Evolutionary conservation across 2,329 filamentous ascomycete genomes (phyloP).

Genomic region (Cercospora sp.): DNA sequence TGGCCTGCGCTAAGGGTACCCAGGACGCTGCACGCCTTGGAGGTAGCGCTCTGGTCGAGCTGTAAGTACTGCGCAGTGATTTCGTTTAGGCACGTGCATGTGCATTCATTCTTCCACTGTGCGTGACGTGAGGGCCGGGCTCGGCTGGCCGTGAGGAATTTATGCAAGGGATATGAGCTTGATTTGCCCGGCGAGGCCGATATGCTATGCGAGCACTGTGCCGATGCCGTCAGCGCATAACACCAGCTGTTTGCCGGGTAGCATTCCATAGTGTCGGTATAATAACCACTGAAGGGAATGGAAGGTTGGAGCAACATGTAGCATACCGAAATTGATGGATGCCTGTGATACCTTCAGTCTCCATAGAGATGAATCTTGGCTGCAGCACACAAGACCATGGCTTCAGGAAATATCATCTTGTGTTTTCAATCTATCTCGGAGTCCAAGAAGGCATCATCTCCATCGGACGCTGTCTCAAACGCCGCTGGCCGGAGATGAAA

Average conservation of each 20-base stretch:
- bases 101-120: neutral
- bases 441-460: conserved; percentile 19
- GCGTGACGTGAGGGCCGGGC: neutral
- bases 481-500: conserved; percentile 15
- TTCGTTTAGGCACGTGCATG: neutral
- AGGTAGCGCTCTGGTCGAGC: neutral
- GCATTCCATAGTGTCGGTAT: neutral
- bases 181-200: neutral
- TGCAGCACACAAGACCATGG: neutral
- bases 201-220: neutral
- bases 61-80: neutral
- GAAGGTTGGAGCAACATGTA: neutral
- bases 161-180: neutral
- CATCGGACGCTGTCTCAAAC: conserved; percentile 12
- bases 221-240: neutral
- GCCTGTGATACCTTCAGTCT: neutral
- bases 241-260: neutral
- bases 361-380: neutral
- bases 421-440: neutral
- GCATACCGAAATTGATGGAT: neutral
- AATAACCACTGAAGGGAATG: neutral
- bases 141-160: neutral
- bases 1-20: neutral
- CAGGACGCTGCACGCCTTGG: neutral
- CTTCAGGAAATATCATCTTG: neutral